Evolutionary conservation across 179 eudicot species (phyloP).

Genomic region (Actinidia arguta): DNA sequence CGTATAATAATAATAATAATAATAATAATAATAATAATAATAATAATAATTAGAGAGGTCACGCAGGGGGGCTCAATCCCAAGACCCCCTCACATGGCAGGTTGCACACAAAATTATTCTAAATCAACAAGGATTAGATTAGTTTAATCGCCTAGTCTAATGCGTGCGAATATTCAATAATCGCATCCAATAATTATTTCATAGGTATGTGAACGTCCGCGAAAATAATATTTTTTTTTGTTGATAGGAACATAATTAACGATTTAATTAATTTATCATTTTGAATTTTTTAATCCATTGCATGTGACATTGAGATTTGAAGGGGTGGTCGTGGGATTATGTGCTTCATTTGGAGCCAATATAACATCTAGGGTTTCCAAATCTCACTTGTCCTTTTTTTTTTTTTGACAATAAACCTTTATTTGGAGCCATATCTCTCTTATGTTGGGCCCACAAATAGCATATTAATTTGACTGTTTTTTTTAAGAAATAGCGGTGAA

Average conservation of each 20-base stretch:
- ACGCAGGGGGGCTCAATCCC: constrained; percentile 47
- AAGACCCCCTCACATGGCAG: constrained; percentile 44
- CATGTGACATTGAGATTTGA: constrained; percentile 41
- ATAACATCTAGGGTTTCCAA: constrained; percentile 7
- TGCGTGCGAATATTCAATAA: constrained; percentile 59
- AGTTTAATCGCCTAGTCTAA: constrained; percentile 19
- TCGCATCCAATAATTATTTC: constrained; percentile 35
- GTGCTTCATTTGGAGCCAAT: background rate
- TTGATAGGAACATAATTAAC: no score
- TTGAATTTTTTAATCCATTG: constrained; percentile 15
- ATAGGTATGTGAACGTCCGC: constrained; percentile 18
- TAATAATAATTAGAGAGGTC: background rate
- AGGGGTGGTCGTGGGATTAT: background rate
- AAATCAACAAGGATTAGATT: constrained; percentile 7
- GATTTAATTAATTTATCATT: constrained; percentile 35
- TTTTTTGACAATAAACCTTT: no score
- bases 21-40: background rate
- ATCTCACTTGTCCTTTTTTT: constrained; percentile 22
- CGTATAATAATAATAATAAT: no score
- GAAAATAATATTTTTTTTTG: no score
- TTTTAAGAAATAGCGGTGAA: no score
- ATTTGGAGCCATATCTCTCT: no score
- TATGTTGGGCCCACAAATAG: no score
- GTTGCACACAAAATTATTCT: constrained; percentile 16
- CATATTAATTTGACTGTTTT: no score